phyloP scores from a whole-genome alignment of 1,284 basidiomycete genomes.

The Cyathus olla region DNA sequence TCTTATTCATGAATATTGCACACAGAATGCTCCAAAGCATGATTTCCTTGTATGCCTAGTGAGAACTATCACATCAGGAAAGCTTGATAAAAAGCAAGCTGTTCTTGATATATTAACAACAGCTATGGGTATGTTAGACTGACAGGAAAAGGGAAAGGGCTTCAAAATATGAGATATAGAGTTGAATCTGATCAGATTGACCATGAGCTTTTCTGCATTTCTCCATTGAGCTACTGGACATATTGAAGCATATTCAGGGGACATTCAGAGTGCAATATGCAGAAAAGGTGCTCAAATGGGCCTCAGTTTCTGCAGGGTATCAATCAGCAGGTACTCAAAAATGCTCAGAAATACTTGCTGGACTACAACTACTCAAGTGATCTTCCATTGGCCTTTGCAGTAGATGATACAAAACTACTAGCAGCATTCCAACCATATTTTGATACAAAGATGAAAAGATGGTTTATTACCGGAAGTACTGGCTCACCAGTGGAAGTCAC shows the following conservation, averaged over 20 bases:
- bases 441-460: neutral
- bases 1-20: too few species aligned
- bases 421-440: neutral
- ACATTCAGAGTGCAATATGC: neutral
- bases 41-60: too few species aligned
- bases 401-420: neutral
- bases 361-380: neutral
- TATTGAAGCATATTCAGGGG: neutral
- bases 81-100: too few species aligned
- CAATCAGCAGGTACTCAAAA: neutral
- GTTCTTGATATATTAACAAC: too few species aligned
- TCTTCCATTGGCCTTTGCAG: neutral
- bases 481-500: neutral
- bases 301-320: neutral
- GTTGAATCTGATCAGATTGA: neutral
- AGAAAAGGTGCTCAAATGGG: neutral
- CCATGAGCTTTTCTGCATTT: neutral
- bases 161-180: neutral
- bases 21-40: neutral
- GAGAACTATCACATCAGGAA: too few species aligned
- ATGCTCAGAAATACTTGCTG: neutral
- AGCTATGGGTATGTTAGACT: neutral
- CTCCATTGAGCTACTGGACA: neutral
- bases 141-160: neutral
- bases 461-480: neutral